phyloP scores from a whole-genome alignment of 192 early-diverging fungal species.

The Gryganskiella cystojenkinii region DNA sequence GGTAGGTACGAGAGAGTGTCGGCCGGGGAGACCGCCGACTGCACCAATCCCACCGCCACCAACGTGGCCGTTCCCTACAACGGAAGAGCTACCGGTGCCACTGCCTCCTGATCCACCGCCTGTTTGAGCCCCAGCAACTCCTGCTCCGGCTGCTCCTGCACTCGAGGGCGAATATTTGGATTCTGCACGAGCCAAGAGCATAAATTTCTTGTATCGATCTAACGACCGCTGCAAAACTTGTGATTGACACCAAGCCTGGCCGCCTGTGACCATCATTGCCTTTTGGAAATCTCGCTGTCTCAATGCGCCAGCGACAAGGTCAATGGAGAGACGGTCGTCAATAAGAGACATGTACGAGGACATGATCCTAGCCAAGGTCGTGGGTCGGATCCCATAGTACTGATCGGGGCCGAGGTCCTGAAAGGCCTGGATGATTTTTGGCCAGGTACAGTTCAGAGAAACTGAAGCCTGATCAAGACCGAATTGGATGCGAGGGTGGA shows the following conservation, averaged over 20 bases:
- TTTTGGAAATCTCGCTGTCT: constrained; percentile 50
- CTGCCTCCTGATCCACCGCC: neutral
- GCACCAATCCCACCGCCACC: neutral
- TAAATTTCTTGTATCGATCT: constrained; percentile 42
- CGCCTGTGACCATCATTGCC: constrained; percentile 54
- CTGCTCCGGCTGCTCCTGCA: too few relatives aligned
- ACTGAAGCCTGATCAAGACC: constrained; percentile 38
- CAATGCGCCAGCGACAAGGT: constrained; percentile 34
- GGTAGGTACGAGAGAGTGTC: constrained; percentile 64
- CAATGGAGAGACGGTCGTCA: constrained; percentile 42
- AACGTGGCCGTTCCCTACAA: constrained; percentile 1
- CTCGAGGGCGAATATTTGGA: constrained; percentile 5
- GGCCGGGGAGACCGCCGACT: constrained; percentile 12
- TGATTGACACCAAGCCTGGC: constrained; percentile 44
- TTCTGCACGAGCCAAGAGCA: constrained; percentile 33
- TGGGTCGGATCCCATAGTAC: constrained; percentile 46
- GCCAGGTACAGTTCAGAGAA: constrained; percentile 45
- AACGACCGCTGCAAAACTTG: constrained; percentile 36
- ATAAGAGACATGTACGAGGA: constrained; percentile 33
- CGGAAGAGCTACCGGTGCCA: neutral
- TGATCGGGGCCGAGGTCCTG: constrained; percentile 45
- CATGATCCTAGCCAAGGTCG: constrained; percentile 37
- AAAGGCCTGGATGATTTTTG: constrained; percentile 43
- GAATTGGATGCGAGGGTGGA: constrained; percentile 48
- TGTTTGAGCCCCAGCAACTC: too few relatives aligned